Percentiles rank a stretch among this genome's conserved stretches.
phyloP scores from a whole-genome alignment of 495 filamentous ascomycete genomes.

The Penicillium simplicissimum region DNA sequence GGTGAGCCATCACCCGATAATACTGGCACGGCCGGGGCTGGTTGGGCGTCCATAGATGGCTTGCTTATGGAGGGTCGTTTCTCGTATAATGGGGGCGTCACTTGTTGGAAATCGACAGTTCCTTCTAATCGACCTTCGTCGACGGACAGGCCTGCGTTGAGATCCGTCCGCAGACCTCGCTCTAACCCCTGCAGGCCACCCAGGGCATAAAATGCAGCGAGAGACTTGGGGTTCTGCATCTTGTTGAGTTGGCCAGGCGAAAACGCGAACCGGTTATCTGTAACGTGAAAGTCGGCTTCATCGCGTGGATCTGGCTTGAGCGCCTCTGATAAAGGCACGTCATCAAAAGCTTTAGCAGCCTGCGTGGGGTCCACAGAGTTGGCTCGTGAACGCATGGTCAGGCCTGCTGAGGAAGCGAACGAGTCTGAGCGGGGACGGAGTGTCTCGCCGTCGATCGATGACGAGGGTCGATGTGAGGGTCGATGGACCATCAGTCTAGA shows the following conservation, averaged over 20 bases:
- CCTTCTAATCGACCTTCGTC: slow-evolving; percentile 64
- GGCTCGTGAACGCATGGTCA: slow-evolving; percentile 42
- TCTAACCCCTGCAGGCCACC: slow-evolving; percentile 69
- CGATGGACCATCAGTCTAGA: slow-evolving; percentile 33
- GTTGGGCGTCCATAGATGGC: slow-evolving; percentile 1
- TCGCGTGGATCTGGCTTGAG: slow-evolving; percentile 66
- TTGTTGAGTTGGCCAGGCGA: slow-evolving; percentile 72
- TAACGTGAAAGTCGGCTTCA: slow-evolving; percentile 63
- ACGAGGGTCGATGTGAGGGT: slow-evolving; percentile 37
- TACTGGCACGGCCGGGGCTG: slow-evolving; percentile 8
- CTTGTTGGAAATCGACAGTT: slow-evolving; percentile 61
- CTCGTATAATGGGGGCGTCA: slow-evolving; percentile 36
- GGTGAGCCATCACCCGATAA: slow-evolving; percentile 26
- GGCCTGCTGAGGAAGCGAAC: slow-evolving; percentile 45
- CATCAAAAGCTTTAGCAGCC: slow-evolving; percentile 41
- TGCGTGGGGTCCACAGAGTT: slow-evolving; percentile 38
- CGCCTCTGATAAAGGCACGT: slow-evolving; percentile 52
- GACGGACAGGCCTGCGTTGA: slow-evolving; percentile 62
- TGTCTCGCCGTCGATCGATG: slow-evolving; percentile 53
- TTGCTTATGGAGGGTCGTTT: slow-evolving; percentile 19
- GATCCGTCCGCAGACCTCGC: slow-evolving; percentile 65
- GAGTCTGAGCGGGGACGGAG: slow-evolving; percentile 50
- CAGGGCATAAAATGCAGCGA: slow-evolving; percentile 67
- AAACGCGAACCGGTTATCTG: slow-evolving; percentile 71
- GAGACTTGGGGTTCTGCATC: slow-evolving; percentile 72